Evolutionary conservation across 2,329 filamentous ascomycete genomes (phyloP).

Genomic region (Penicillium digitatum): DNA sequence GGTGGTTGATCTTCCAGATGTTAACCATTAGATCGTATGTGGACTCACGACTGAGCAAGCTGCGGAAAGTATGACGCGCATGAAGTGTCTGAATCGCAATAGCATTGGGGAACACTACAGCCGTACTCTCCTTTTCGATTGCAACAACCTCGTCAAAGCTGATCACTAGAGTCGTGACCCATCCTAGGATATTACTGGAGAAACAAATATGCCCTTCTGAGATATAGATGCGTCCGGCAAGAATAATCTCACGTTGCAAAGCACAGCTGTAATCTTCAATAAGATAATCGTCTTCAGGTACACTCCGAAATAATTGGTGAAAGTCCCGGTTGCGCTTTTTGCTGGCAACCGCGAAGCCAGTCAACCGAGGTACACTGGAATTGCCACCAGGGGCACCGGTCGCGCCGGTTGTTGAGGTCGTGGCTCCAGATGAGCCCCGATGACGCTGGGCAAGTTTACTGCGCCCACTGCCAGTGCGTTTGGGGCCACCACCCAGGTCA

Average conservation of each 20-base stretch:
- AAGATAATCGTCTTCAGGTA: slow-evolving; percentile 94
- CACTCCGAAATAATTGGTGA: slow-evolving; percentile 87
- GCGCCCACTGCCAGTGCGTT: slow-evolving; percentile 64
- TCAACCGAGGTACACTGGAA: slow-evolving; percentile 67
- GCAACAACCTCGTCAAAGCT: slow-evolving; percentile 97
- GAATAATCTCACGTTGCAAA: slow-evolving; percentile 87
- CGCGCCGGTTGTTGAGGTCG: slow-evolving; percentile 65
- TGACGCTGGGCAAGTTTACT: slow-evolving; percentile 65
- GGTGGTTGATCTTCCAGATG: slow-evolving; percentile 97
- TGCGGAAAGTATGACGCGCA: slow-evolving; percentile 92
- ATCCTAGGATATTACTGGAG: slow-evolving; percentile 97
- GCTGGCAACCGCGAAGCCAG: slow-evolving; percentile 92
- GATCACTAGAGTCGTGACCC: slow-evolving; percentile 96
- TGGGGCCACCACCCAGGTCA: slow-evolving; percentile 52
- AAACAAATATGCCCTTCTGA: slow-evolving; percentile 98
- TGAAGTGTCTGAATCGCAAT: slow-evolving; percentile 95
- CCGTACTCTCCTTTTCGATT: slow-evolving; percentile 94
- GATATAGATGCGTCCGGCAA: slow-evolving; percentile 90
- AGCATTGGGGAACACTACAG: slow-evolving; percentile 92
- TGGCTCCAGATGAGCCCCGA: slow-evolving; percentile 74
- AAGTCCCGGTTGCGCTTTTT: slow-evolving; percentile 97
- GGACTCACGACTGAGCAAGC: slow-evolving; percentile 87
- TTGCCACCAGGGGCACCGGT: slow-evolving; percentile 61
- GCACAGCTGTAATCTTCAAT: slow-evolving; percentile 99
- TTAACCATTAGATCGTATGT: slow-evolving; percentile 97